These are phyloP conservation scores for Chlorella sp. DNA, from an alignment of 139 green algal species.

Conservation along the genomic window DNA sequence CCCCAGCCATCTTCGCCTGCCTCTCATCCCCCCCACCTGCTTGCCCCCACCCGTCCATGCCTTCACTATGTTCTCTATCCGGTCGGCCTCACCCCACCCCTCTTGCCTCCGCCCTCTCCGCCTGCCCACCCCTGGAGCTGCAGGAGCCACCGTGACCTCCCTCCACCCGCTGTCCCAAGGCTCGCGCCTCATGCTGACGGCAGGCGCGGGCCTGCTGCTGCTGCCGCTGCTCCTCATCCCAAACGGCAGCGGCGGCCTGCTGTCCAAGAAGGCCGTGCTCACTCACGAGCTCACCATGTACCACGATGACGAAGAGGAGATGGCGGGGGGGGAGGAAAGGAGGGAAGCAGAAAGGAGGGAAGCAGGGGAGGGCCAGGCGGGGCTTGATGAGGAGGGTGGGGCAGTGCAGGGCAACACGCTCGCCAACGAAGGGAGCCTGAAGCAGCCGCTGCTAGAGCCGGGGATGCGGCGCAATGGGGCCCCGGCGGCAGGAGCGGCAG, in stretches of 20 bases:
- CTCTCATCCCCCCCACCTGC: neutral
- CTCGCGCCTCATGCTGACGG: slow-evolving; percentile 5
- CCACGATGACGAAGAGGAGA: neutral
- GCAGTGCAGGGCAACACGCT: neutral
- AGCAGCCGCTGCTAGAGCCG: slow-evolving; percentile 15
- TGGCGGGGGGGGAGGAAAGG: too few relatives aligned
- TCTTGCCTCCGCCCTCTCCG: neutral
- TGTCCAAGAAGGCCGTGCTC: slow-evolving; percentile 5
- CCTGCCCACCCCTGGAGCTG: neutral
- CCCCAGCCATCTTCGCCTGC: too few relatives aligned
- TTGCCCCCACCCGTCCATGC: neutral
- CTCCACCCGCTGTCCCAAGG: slow-evolving; percentile 6
- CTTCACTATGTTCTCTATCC: too few relatives aligned
- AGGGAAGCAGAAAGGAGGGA: neutral
- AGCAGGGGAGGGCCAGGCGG: neutral
- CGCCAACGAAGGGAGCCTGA: neutral
- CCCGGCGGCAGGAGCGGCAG: neutral
- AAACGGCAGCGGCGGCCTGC: slow-evolving; percentile 37
- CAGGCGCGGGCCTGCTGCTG: slow-evolving; percentile 56
- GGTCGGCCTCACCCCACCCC: too few relatives aligned
- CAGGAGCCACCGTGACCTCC: neutral
- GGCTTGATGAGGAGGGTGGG: neutral
- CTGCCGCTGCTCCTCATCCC: slow-evolving; percentile 54
- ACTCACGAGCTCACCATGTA: neutral
- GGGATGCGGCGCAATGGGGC: neutral